A percentile compares a stretch with the other conserved stretches of the same genome.
Evolutionary conservation across 2,329 filamentous ascomycete genomes (phyloP).

Genomic region (Ceratocystis eucalypticola): DNA sequence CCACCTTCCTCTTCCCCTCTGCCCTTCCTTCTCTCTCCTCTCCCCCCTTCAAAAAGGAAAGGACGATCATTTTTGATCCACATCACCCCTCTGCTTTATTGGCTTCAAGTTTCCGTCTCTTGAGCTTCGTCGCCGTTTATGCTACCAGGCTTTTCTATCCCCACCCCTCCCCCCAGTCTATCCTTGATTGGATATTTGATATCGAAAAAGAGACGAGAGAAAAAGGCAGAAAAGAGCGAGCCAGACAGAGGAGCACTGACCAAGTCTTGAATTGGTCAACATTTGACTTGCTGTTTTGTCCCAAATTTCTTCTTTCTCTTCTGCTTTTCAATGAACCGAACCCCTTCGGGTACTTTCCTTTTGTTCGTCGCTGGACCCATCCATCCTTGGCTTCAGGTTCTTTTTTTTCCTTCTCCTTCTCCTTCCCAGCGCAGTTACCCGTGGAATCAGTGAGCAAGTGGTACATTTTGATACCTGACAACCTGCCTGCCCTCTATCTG

Average conservation of each 20-base stretch:
- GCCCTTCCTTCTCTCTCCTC: not conserved
- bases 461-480: not conserved
- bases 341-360: too few relatives aligned
- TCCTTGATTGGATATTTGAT: not conserved
- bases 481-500: not conserved
- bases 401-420: not conserved
- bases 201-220: not conserved
- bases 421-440: not conserved
- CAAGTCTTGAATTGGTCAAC: not conserved
- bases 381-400: not conserved
- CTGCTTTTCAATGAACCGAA: conserved; percentile 1
- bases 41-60: conserved; percentile 1
- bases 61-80: conserved; percentile 9
- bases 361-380: not conserved
- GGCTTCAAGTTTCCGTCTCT: conserved; percentile 5
- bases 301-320: not conserved
- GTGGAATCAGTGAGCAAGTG: not conserved
- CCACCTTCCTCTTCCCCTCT: not conserved
- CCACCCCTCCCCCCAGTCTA: not conserved
- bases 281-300: not conserved
- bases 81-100: conserved; percentile 9
- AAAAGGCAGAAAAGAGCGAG: conserved; percentile 2
- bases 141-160: not conserved
- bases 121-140: conserved; percentile 3
- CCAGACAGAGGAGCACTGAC: not conserved